Evolutionary conservation across 2,329 filamentous ascomycete species (phyloP).

Genomic region (Xylariaceae sp.): DNA sequence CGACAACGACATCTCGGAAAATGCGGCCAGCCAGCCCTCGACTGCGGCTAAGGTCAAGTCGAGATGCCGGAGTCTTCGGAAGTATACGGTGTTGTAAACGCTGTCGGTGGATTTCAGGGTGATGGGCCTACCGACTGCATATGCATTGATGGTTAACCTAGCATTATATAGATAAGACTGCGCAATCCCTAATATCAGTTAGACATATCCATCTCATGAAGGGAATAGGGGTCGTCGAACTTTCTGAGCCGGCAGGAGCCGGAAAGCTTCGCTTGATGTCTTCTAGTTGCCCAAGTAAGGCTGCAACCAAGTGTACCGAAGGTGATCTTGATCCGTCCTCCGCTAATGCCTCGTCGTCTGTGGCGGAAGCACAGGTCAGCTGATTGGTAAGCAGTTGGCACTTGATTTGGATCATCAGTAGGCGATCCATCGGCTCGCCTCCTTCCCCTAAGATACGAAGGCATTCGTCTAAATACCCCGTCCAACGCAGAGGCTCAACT

Average conservation of each 20-base stretch:
- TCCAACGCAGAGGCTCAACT: constrained; percentile 24
- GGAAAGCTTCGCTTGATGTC: not conserved
- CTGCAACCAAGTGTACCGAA: not conserved
- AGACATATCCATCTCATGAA: not conserved
- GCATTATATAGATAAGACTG: constrained; percentile 24
- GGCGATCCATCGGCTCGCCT: constrained; percentile 21
- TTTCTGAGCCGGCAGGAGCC: not conserved
- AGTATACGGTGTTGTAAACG: too few relatives aligned
- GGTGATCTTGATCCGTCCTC: not conserved
- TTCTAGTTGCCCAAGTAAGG: not conserved
- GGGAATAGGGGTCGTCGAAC: not conserved
- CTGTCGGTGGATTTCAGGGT: not conserved
- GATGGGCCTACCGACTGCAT: not conserved
- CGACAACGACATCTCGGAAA: constrained; percentile 15
- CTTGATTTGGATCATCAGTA: constrained; percentile 23
- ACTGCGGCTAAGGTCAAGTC: constrained; percentile 17
- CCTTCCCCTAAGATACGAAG: constrained; percentile 17
- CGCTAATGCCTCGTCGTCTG: not conserved
- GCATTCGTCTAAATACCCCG: constrained; percentile 22
- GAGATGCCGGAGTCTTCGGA: constrained; percentile 22
- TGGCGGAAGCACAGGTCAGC: constrained; percentile 6
- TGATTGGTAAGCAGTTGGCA: constrained; percentile 29
- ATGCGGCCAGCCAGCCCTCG: constrained; percentile 21
- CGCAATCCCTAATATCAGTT: constrained; percentile 11
- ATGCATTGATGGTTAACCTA: constrained; percentile 24